Conservation (phyloP, 176 grass and related monocot genomes). For the Poa pratensis region DNA sequence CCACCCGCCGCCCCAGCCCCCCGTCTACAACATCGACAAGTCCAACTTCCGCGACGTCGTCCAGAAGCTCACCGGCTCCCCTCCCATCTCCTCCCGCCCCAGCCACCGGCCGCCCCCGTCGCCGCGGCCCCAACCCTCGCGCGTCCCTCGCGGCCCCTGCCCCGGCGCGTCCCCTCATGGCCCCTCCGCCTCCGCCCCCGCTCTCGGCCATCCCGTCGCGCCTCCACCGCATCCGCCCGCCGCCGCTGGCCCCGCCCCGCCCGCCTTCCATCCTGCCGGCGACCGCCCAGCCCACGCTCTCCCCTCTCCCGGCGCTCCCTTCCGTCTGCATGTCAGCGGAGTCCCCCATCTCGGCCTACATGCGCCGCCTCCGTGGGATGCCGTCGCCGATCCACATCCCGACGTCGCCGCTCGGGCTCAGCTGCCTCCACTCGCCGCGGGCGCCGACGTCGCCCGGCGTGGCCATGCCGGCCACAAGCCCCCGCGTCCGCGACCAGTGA, state of each 20-base stretch:
- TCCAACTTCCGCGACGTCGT: constrained; percentile 93
- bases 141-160: constrained; percentile 12
- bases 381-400: constrained; percentile 57
- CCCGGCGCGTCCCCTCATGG: constrained; percentile 21
- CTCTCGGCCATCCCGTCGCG: constrained; percentile 43
- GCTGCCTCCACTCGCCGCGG: constrained; percentile 78
- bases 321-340: constrained; percentile 74
- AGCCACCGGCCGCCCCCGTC: not conserved
- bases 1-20: constrained; percentile 71
- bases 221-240: constrained; percentile 57
- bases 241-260: constrained; percentile 48
- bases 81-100: constrained; percentile 53
- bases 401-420: constrained; percentile 74
- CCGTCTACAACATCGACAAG: constrained; percentile 97
- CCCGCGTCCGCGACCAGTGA: constrained; percentile 65
- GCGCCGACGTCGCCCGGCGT: constrained; percentile 86
- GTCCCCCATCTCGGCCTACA: constrained; percentile 96
- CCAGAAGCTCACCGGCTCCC: constrained; percentile 90
- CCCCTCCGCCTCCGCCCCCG: constrained; percentile 27
- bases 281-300: constrained; percentile 46
- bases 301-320: constrained; percentile 82
- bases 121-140: not conserved
- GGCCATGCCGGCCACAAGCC: constrained; percentile 67
- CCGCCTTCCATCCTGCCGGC: constrained; percentile 53
- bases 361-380: constrained; percentile 76